Evolutionary conservation across 169 alveolate species (phyloP), one percentile per base, ranked within the genome.

Genomic region (Plasmodium yoelii): DNA sequence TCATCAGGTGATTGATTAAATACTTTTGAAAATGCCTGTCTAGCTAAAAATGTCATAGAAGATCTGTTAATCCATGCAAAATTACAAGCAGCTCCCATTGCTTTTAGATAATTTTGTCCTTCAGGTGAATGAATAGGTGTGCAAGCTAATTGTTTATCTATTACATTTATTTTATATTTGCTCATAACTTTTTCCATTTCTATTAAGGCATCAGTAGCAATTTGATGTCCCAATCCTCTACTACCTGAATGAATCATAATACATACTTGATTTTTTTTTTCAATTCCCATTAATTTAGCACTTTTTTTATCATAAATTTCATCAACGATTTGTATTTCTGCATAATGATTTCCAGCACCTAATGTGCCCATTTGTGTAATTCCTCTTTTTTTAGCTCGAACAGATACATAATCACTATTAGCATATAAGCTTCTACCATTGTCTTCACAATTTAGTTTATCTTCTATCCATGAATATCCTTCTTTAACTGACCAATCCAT

Each of bases 331-430:
- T 96, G 98, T 15, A 96, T 93, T 73, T 96, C 98, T 5, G 96
- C 97, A 86, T 96, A 96, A 89, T 96, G 98, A 63, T 96, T 96
- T 24, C 98, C 98, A 5, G 98, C 98, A 9, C 98, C 98, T 44
- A 96, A 93, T 9, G 98, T 96, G 22, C 98, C 98, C 95, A 96
- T 87, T 87, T 96, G 98, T 5, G 98, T 95, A 67, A 96, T 91
- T 2, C 98, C 98, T 55, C 98, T 80, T 88, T 94, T 96, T 77
- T 94, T 94, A 12, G 97, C 97, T 69, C 97, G 72, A 18, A 90
- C 59, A 5, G 98, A 94, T 1, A 96, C 98, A 74, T 91, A 93
- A 49, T 93, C 73, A 44, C 97, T 94, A 74, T 96, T 96, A 13
- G 98, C 98, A 60, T 94, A 93, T 28, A 95, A 86, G 94, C 96